Percentiles rank a stretch among this genome's conserved stretches.
Evolutionary conservation across 805 yeast species (phyloP).

Genomic region (Nakazawaea wyomingensis): DNA sequence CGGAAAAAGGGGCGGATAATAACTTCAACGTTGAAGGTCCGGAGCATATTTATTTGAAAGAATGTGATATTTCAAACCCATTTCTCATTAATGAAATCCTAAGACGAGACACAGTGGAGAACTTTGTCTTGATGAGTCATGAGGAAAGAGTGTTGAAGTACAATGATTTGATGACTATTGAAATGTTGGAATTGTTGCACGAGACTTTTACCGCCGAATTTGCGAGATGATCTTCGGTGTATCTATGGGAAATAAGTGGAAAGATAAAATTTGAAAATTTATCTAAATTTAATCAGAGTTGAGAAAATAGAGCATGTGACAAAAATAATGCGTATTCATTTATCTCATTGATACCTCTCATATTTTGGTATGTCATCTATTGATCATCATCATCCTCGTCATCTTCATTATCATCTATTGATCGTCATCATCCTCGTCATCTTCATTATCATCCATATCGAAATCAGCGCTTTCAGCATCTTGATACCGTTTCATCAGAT

Average conservation of each 20-base stretch:
- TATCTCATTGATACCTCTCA: no score
- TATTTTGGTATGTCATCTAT: no score
- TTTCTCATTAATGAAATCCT: not conserved
- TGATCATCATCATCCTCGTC: conserved; percentile 5
- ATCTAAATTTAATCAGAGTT: no score
- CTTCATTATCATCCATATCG: conserved; percentile 6
- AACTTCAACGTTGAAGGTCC: not conserved
- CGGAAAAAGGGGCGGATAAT: not conserved
- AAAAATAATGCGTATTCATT: no score
- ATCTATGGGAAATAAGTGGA: no score
- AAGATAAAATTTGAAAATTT: no score
- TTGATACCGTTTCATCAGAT: not conserved
- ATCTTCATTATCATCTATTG: conserved; percentile 5
- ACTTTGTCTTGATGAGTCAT: not conserved
- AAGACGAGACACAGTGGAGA: not conserved
- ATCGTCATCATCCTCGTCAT: conserved; percentile 2
- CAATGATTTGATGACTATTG: conserved; percentile 2
- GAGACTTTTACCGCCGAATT: not conserved
- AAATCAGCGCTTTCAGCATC: conserved; percentile 3
- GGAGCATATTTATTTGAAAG: not conserved
- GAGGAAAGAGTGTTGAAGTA: not conserved
- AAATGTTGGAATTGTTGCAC: not conserved
- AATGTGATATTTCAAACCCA: conserved; percentile 1
- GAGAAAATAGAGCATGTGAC: no score
- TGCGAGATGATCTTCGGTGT: no score